Evolutionary conservation across 2,329 filamentous ascomycete genomes (phyloP), one percentile per base, ranked within the genome.

Genomic region (Sclerotinia minor): DNA sequence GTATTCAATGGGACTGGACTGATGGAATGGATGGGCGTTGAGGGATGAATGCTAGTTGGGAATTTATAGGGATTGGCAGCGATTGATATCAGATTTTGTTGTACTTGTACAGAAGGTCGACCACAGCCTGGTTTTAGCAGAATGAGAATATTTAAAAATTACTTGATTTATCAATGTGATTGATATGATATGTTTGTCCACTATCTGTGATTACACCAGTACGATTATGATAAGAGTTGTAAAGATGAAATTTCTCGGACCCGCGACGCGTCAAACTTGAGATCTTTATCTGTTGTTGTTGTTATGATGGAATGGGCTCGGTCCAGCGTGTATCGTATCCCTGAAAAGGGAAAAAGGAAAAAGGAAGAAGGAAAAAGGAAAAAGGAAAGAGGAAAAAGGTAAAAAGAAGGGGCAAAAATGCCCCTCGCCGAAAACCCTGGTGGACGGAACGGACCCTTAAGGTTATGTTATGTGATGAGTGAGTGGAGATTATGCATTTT

Each of bases 21-120:
- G 57, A 59, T 8, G 41, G 54, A 19, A 57, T 41, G 41, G 19
- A 47, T 60, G 57, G 57, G 57, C 57, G 57, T 29, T 24, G n/a
- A n/a, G n/a, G 38, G 44, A 13, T 13, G 55, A 26, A 32, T 29
- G 24, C n/a, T 59, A 59, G 24, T 47, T 26, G 41, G 24, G 57
- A n/a, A n/a, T 59, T 21, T 17, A 41, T 21, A 59, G 52, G 26
- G 52, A n/a, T 35, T 47, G 26, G 26, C 32, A 53, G 57, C 44
- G 57, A 47, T 60, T 26, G 26, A 60, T 47, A 60, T 60, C 57
- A 32, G 41, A 60, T 60, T 47, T 32, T 60, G 57, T 60, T 60
- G 57, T 60, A 47, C 57, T 47, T 47, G 41, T 60, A 47, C 57
- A 60, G 26, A 60, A 32, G 57, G 47, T 60, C 57, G 45, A 59